phyloP scores from a whole-genome alignment of 305 asterid genomes.

The Ruellia speciosa region DNA sequence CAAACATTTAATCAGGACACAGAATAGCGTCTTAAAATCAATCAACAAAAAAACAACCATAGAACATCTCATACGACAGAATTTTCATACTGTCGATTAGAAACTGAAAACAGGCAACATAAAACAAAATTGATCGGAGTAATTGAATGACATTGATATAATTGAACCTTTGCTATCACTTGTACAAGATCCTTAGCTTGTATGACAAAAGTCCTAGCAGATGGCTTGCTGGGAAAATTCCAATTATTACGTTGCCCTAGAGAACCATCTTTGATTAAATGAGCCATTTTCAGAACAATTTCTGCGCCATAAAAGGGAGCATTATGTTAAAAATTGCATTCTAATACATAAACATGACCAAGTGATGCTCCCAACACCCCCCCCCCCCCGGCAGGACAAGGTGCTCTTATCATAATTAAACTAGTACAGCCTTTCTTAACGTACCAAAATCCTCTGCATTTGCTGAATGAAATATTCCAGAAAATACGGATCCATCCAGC shows the following conservation, averaged over 20 bases:
- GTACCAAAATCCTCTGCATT: conserved; percentile 85
- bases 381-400: too few species aligned
- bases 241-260: conserved; percentile 41
- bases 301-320: conserved; percentile 36
- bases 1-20: conserved; percentile 3
- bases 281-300: conserved; percentile 86
- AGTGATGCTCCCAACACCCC: conserved; percentile 1
- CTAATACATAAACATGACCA: conserved; percentile 7
- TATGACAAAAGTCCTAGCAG: conserved; percentile 57
- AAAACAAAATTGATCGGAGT: neutral
- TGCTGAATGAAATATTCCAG: conserved; percentile 82
- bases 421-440: neutral
- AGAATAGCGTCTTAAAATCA: conserved; percentile 7
- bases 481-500: conserved; percentile 68
- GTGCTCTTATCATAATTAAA: conserved; percentile 13
- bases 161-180: conserved; percentile 75
- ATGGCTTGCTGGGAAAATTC: conserved; percentile 49
- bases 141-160: conserved; percentile 1
- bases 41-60: conserved; percentile 7
- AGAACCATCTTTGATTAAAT: conserved; percentile 57
- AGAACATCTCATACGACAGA: conserved; percentile 9
- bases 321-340: conserved; percentile 14
- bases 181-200: conserved; percentile 80
- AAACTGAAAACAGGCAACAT: neutral
- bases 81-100: neutral